Conservation (phyloP, 768 basidiomycete species). For the Tylopilus sp. region DNA sequence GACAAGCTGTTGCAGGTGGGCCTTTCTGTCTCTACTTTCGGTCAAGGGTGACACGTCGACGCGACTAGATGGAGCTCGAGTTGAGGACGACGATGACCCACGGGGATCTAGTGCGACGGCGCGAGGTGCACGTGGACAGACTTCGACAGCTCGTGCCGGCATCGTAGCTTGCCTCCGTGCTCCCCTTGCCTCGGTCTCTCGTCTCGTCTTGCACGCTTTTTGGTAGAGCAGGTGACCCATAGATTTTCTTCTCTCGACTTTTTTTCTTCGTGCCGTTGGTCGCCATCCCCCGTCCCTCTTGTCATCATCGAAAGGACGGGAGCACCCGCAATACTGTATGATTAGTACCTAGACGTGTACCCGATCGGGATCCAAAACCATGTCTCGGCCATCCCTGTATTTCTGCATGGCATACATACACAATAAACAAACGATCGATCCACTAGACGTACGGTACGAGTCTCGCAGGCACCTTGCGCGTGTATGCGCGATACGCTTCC, state of each 20-base stretch:
- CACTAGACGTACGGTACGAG: slow-evolving; percentile 12
- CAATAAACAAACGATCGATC: not conserved
- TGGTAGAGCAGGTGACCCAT: slow-evolving; percentile 14
- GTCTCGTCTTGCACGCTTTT: not conserved
- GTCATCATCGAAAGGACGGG: not conserved
- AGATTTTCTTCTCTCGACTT: not conserved
- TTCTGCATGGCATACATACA: not conserved
- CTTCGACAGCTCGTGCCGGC: slow-evolving; percentile 41
- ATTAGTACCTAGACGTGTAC: not conserved
- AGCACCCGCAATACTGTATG: slow-evolving; percentile 3
- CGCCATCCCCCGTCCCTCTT: not conserved
- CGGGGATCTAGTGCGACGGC: slow-evolving; percentile 52
- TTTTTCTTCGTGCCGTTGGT: not conserved
- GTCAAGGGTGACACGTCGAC: not conserved
- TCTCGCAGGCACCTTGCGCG: slow-evolving; percentile 10
- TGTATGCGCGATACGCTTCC: slow-evolving; percentile 11
- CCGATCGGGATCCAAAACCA: not conserved
- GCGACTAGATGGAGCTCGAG: slow-evolving; percentile 51
- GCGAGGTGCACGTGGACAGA: slow-evolving; percentile 47
- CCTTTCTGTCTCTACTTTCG: not conserved
- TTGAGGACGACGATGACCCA: slow-evolving; percentile 51
- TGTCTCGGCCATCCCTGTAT: not conserved
- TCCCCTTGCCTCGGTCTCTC: not conserved
- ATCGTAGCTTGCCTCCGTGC: not conserved
- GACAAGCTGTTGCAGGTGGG: slow-evolving; percentile 84